phyloP scores from a whole-genome alignment of 1,284 basidiomycete species.

The Abortiporus biennis region DNA sequence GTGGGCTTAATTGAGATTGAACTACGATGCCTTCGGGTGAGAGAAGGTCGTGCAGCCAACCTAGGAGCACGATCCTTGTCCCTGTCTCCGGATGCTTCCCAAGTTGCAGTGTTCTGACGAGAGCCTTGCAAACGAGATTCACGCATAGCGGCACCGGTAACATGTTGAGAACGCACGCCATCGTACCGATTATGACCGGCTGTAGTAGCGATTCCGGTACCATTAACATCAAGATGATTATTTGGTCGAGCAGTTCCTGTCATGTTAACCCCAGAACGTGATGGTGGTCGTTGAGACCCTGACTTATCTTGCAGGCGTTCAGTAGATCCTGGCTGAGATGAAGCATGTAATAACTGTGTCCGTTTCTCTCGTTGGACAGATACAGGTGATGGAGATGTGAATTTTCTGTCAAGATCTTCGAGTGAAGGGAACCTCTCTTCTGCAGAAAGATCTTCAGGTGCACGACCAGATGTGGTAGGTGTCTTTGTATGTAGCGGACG shows the following conservation, averaged over 20 bases:
- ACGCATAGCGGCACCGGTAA: slow-evolving; percentile 50
- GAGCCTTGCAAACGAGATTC: slow-evolving; percentile 26
- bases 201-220: slow-evolving; percentile 2
- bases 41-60: slow-evolving; percentile 26
- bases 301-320: slow-evolving; percentile 10
- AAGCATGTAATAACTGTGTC: slow-evolving; percentile 9
- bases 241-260: slow-evolving; percentile 4
- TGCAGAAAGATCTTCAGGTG: slow-evolving; percentile 38
- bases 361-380: background rate
- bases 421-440: slow-evolving; percentile 73
- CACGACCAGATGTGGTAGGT: slow-evolving; percentile 13
- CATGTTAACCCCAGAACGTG: slow-evolving; percentile 2
- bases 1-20: slow-evolving; percentile 29
- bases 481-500: slow-evolving; percentile 14
- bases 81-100: background rate
- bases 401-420: slow-evolving; percentile 70
- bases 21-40: slow-evolving; percentile 37
- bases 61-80: background rate
- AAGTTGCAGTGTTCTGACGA: slow-evolving; percentile 9
- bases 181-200: slow-evolving; percentile 12
- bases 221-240: slow-evolving; percentile 7
- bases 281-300: slow-evolving; percentile 6
- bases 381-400: slow-evolving; percentile 26
- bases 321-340: slow-evolving; percentile 9
- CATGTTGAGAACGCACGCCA: slow-evolving; percentile 40